Evolutionary conservation across 768 basidiomycete species (phyloP), one percentile per base, ranked within the genome.

Genomic region (Lentinula guzmanii): DNA sequence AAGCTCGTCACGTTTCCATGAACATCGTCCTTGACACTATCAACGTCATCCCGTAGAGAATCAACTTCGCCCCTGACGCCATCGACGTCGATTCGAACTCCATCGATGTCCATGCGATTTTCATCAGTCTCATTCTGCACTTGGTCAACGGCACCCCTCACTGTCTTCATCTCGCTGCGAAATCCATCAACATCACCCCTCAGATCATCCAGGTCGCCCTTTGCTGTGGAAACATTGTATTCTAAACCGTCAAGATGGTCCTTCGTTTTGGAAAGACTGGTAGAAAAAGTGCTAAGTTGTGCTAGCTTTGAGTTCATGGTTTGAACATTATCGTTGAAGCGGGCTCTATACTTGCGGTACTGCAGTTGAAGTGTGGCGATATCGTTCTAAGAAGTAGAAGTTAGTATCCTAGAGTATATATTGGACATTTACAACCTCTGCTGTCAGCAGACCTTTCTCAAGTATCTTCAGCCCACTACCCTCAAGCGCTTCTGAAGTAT

Each of bases 271-370:
- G 45, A 42, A 33, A 66, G 51, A 2, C 61, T 59, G 39, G 58
- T 45, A 52, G 65, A 60, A 18, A 60, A 63, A 28, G 41, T 51
- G 37, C 65, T 66, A 41, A 70, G 65, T 5, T 18, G 58, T 31
- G 43, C 51, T 21, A 70, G 58, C 18, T 63, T 66, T 2, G 55
- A 56, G 58, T 64, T 67, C 11, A 64, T 68, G 39, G 65, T 58
- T 41, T 60, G 55, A 5, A 69, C 60, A 58, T 28, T 56, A 50
- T n/a, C 31, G 5, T 64, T 51, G 62, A 69, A 68, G 8, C 61
- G 18, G 43, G 53, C 6, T 33, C 41, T 55, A 43, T 61, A 61
- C 39, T 56, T 60, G 62, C 65, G 1, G 62, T 55, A n/a, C 61
- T 62, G 58, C 63, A 67, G 33, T 16, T 50, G 31, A 8, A 55